Conservation (phyloP, 148 eudicot species). For the Rhododendron mucronatum region DNA sequence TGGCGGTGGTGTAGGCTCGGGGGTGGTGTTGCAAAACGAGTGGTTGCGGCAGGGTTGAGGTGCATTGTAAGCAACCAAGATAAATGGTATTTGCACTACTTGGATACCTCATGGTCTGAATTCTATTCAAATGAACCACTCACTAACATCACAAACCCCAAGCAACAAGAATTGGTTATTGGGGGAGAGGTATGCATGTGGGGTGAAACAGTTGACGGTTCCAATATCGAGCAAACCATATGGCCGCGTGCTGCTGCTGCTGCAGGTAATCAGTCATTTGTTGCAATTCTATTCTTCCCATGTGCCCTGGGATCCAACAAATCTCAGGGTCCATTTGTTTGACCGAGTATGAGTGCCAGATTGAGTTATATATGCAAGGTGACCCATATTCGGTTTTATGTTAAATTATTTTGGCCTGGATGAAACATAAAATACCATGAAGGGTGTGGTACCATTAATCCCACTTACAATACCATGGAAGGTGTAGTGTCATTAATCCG, state of each 20-base stretch:
- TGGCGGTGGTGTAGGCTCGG: conserved; percentile 50
- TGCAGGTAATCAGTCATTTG: conserved; percentile 52
- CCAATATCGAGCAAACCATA: conserved; percentile 83
- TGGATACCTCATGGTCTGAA: conserved; percentile 60
- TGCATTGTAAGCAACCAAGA: conserved; percentile 95
- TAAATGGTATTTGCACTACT: conserved; percentile 79
- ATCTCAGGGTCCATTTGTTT: neutral
- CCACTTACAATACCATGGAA: too few relatives aligned
- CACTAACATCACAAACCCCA: conserved; percentile 44
- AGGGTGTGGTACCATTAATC: too few relatives aligned
- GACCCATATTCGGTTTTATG: too few relatives aligned
- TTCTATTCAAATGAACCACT: conserved; percentile 76
- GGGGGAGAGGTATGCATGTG: conserved; percentile 98
- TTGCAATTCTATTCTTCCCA: neutral
- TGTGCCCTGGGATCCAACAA: neutral
- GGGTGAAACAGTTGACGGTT: conserved; percentile 82
- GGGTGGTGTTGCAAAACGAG: conserved; percentile 59
- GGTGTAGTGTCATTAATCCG: neutral
- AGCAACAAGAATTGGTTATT: conserved; percentile 53
- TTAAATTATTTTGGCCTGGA: neutral
- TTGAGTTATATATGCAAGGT: neutral
- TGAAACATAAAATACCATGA: neutral
- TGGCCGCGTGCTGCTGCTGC: conserved; percentile 99
- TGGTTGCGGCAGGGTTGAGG: conserved; percentile 71
- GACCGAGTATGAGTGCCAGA: neutral